Evolutionary conservation across 2,329 filamentous ascomycete species (phyloP).

Genomic region (Paracoccidioides brasiliensis): DNA sequence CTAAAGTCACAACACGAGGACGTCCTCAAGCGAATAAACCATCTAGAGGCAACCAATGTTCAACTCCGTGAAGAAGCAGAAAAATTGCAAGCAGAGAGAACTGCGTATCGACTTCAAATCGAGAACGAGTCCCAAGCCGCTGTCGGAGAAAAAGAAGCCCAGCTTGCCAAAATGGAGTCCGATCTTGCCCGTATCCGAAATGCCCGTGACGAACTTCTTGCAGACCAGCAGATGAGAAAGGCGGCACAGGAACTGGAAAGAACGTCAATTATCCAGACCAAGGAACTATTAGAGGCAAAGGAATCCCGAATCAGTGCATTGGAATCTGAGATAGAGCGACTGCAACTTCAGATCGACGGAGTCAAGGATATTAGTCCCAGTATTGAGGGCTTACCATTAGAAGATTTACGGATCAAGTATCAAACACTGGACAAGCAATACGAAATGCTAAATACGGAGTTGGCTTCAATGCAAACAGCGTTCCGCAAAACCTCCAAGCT

Average conservation of each 20-base stretch:
- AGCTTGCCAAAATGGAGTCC: conserved; percentile 65
- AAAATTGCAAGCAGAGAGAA: conserved; percentile 72
- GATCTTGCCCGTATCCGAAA: conserved; percentile 78
- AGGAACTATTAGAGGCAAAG: conserved; percentile 65
- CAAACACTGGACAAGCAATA: conserved; percentile 67
- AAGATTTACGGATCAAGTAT: conserved; percentile 63
- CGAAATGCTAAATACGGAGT: conserved; percentile 69
- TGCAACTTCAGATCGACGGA: conserved; percentile 46
- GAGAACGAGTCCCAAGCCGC: conserved; percentile 65
- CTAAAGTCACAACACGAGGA: conserved; percentile 86
- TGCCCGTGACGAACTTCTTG: conserved; percentile 69
- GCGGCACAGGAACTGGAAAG: conserved; percentile 65
- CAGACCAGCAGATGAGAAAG: conserved; percentile 69
- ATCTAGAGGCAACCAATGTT: conserved; percentile 77
- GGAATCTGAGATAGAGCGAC: conserved; percentile 67
- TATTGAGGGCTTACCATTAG: conserved; percentile 48
- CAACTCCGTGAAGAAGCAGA: conserved; percentile 74
- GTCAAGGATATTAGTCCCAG: conserved; percentile 28
- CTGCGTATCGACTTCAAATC: conserved; percentile 64
- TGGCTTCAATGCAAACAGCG: conserved; percentile 78
- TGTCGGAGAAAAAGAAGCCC: conserved; percentile 66
- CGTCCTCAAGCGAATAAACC: conserved; percentile 80
- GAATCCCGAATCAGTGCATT: conserved; percentile 69
- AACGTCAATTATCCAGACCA: conserved; percentile 56
- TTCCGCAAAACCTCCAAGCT: conserved; percentile 80